Percentiles rank a stretch among this genome's conserved stretches.
Conservation (phyloP, 768 basidiomycete genomes). For the Tubosaeta sp. region DNA sequence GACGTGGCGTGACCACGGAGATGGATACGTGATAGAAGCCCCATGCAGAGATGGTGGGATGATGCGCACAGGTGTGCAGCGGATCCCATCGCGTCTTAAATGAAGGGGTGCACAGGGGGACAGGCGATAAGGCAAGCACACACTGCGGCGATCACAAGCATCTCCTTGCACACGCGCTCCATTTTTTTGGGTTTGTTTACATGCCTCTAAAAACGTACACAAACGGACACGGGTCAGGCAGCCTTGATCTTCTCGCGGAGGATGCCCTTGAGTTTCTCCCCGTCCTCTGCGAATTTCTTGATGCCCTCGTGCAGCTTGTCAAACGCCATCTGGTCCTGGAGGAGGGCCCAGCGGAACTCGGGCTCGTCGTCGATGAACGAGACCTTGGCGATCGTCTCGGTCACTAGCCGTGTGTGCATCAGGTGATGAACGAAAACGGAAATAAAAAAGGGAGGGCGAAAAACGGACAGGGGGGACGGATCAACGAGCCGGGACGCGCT, state of each 20-base stretch:
- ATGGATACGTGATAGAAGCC: not conserved
- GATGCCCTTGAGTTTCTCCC: conserved; percentile 78
- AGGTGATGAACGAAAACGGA: not conserved
- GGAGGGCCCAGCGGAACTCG: conserved; percentile 92
- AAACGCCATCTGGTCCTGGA: conserved; percentile 96
- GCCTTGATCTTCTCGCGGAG: conserved; percentile 60
- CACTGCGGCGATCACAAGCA: not conserved
- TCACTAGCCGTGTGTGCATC: conserved; percentile 33
- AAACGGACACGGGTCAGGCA: conserved; percentile 8
- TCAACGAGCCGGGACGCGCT: conserved; percentile 8
- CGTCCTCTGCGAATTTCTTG: conserved; percentile 97
- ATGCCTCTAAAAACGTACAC: not conserved
- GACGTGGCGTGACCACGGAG: not conserved
- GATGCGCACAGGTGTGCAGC: too few species aligned
- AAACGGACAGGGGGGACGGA: conserved; percentile 4
- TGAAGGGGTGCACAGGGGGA: not conserved
- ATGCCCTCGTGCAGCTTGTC: conserved; percentile 99
- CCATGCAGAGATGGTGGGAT: too few species aligned
- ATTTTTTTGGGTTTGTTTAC: not conserved
- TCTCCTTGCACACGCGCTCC: too few species aligned
- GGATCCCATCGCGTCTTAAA: not conserved
- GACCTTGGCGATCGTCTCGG: conserved; percentile 67
- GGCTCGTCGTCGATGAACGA: conserved; percentile 88
- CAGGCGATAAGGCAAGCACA: not conserved
- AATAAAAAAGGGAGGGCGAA: not conserved